Evolutionary conservation across 1,139 yeast species (phyloP), one percentile per base, ranked within the genome.

Genomic region (Kodamaea alishanica): DNA sequence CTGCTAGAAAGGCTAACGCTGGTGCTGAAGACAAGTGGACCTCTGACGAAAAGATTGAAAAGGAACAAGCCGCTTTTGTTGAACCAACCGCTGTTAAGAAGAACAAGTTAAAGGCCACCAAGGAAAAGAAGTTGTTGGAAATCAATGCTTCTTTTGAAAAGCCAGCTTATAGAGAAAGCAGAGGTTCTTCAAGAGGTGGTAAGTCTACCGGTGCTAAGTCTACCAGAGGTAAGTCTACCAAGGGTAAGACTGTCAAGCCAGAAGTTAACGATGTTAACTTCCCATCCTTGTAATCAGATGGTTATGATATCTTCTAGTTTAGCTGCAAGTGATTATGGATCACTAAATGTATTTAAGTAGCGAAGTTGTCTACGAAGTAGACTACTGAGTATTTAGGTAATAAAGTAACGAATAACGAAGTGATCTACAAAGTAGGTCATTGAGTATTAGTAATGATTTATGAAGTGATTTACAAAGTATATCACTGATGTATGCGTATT

Each of bases 101-200:
- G 66, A 51, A 67, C 52, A 83, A 73, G 67, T 60, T 72, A 52
- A 84, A 82, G 75, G 71, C 79, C 46, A 72, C 67, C 58, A 84
- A 84, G 75, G 79, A 79, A 60, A 84, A 84, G 79, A 75, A 73
- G 59, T 70, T 70, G 63, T 75, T 84, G 61, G 86, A 82, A 50
- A 67, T 82, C 54, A 77, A 78, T 49, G 84, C 87, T 46, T 65
- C 75, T 41, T 82, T 82, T 58, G 73, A 81, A 50, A 40, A 43
- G 31, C 42, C 46, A 35, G 38, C 37, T 30, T 48, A 54, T 38
- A 60, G 57, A 43, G 57, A 55, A 46, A 47, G 59, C 46, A 62
- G 68, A 53, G 69, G 70, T 53, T 67, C 64, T 47, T 52, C 60
- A 54, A 60, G 57, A 45, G 62, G 58, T 39, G 58, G 55, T 28